phyloP scores from a whole-genome alignment of 176 grass and related monocot genomes.

The Neostapfia colusana region DNA sequence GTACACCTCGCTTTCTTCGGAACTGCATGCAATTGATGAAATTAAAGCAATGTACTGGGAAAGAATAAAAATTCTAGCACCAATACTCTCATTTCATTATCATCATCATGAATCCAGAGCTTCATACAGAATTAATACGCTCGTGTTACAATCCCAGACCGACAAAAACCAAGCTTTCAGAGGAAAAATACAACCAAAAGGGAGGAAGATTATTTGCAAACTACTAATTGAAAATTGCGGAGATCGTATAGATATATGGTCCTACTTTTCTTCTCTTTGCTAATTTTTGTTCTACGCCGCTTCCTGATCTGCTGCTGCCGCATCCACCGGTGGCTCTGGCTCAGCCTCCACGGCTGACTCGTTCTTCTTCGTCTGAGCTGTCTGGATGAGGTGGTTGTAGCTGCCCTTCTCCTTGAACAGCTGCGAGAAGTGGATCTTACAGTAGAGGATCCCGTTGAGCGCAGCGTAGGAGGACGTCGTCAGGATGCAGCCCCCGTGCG shows the following conservation, averaged over 20 bases:
- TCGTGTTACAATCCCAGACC: slow-evolving; percentile 36
- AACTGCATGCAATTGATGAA: not conserved
- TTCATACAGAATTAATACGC: slow-evolving; percentile 25
- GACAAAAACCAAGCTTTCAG: slow-evolving; percentile 44
- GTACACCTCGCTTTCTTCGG: not conserved
- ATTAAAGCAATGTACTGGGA: not conserved
- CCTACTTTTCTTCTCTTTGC: slow-evolving; percentile 21
- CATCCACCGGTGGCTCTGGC: not conserved
- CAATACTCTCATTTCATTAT: slow-evolving; percentile 1
- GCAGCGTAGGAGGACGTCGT: slow-evolving; percentile 81
- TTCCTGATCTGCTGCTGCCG: slow-evolving; percentile 27
- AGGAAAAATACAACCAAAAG: slow-evolving; percentile 22
- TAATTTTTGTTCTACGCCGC: slow-evolving; percentile 33
- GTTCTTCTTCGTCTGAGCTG: slow-evolving; percentile 53
- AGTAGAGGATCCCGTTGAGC: slow-evolving; percentile 84
- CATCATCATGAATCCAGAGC: not conserved
- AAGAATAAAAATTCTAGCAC: not conserved
- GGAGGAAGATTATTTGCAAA: slow-evolving; percentile 22
- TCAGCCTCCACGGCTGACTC: slow-evolving; percentile 41
- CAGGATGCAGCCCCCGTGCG: slow-evolving; percentile 78
- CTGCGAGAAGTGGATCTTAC: slow-evolving; percentile 92
- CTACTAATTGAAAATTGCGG: slow-evolving; percentile 31
- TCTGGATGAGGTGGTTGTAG: slow-evolving; percentile 86
- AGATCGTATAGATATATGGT: slow-evolving; percentile 1
- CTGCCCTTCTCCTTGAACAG: slow-evolving; percentile 97